Evolutionary conservation across 2,329 filamentous ascomycete species (phyloP).

Genomic region (Sarocladium kiliense): DNA sequence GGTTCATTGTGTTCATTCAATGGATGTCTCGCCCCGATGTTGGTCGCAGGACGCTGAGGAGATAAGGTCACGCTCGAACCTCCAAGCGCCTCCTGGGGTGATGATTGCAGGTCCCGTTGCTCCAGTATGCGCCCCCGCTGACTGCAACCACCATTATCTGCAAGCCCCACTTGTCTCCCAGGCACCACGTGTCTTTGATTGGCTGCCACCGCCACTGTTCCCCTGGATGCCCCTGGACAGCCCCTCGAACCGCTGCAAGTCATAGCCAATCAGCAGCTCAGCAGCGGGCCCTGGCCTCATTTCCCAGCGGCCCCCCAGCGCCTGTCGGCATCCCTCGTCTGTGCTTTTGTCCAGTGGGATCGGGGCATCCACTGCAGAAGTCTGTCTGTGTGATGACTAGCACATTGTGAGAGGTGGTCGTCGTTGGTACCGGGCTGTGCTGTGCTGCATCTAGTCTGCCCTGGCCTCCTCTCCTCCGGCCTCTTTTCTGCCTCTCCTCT

Average conservation of each 20-base stretch:
- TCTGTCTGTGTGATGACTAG: conserved; percentile 8
- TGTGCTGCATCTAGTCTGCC: too few relatives aligned
- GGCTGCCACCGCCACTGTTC: not conserved
- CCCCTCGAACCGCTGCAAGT: conserved; percentile 5
- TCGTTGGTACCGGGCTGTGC: not conserved
- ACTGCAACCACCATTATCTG: not conserved
- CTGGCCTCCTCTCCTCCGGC: not conserved
- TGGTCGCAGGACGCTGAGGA: not conserved
- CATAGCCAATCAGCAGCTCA: not conserved
- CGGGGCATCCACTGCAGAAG: not conserved
- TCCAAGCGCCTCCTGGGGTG: conserved; percentile 4
- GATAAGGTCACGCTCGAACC: not conserved
- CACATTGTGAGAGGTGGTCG: not conserved
- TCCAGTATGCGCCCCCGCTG: not conserved
- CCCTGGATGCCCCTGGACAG: conserved; percentile 6
- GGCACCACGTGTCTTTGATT: not conserved
- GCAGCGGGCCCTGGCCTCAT: conserved; percentile 5
- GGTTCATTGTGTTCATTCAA: not conserved
- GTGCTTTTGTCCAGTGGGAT: conserved; percentile 3
- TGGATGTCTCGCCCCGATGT: not conserved
- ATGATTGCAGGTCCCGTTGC: not conserved
- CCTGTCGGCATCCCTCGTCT: not conserved
- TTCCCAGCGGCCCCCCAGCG: conserved; percentile 4
- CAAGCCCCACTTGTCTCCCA: conserved; percentile 1
- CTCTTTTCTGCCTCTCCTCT: not conserved